Evolutionary conservation across 306 rosid genomes (phyloP).

Genomic region (Cucurbita moschata): DNA sequence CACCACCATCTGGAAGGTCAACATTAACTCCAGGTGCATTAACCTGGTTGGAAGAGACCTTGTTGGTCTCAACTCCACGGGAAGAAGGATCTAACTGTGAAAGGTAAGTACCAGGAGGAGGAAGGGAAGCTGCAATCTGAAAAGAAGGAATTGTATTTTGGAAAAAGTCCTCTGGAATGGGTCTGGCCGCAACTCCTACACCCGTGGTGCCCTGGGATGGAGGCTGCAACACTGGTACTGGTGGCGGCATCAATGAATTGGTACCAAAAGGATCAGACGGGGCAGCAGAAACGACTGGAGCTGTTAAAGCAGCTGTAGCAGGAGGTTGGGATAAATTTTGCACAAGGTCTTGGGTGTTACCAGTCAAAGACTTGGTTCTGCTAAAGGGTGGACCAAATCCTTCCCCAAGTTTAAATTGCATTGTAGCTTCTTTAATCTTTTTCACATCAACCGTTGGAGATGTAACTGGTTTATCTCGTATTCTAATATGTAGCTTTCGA

Average conservation of each 20-base stretch:
- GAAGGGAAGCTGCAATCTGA: slow-evolving; percentile 73
- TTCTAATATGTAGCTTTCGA: slow-evolving; percentile 65
- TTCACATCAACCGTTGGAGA: slow-evolving; percentile 74
- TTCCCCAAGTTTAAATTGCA: slow-evolving; percentile 66
- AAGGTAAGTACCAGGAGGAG: slow-evolving; percentile 81
- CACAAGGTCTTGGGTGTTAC: slow-evolving; percentile 64
- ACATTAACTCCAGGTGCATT: slow-evolving; percentile 30
- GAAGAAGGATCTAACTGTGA: slow-evolving; percentile 47
- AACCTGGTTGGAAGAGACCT: slow-evolving; percentile 27
- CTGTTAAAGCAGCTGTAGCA: slow-evolving; percentile 24
- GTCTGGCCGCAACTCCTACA: slow-evolving; percentile 37
- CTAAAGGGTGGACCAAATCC: slow-evolving; percentile 50
- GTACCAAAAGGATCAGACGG: slow-evolving; percentile 59
- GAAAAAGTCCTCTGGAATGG: slow-evolving; percentile 97
- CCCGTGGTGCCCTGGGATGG: slow-evolving; percentile 19
- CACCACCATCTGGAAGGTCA: slow-evolving; percentile 51
- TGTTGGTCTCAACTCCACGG: slow-evolving; percentile 34
- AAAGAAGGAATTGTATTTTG: slow-evolving; percentile 81
- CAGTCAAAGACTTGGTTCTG: slow-evolving; percentile 53
- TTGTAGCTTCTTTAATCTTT: slow-evolving; percentile 90
- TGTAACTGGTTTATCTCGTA: slow-evolving; percentile 67
- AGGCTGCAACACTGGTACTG: slow-evolving; percentile 41
- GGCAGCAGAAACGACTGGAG: slow-evolving; percentile 38
- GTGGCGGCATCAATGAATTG: slow-evolving; percentile 34
- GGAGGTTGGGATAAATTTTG: slow-evolving; percentile 42